These are phyloP conservation scores for Cyberlindnera xylosilytica DNA, from an alignment of 805 yeast genomes.

Conservation along the genomic window DNA sequence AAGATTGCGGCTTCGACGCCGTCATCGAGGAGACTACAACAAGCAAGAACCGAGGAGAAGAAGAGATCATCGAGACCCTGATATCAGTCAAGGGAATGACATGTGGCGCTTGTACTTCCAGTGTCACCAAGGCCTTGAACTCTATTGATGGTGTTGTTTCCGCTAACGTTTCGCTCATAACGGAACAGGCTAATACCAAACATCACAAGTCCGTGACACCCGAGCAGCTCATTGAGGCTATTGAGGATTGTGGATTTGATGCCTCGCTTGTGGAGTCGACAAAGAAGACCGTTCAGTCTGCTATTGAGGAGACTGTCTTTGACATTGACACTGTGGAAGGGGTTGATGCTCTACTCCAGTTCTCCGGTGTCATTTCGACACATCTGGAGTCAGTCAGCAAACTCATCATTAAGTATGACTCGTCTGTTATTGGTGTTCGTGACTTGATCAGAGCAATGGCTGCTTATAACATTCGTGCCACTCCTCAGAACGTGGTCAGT, in stretches of 20 bases:
- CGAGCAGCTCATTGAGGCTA: constrained; percentile 41
- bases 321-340: constrained; percentile 44
- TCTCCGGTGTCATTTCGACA: constrained; percentile 30
- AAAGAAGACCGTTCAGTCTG: neutral
- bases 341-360: constrained; percentile 35
- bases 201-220: constrained; percentile 38
- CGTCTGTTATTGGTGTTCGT: constrained; percentile 58
- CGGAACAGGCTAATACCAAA: constrained; percentile 64
- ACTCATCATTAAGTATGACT: constrained; percentile 44
- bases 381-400: constrained; percentile 11
- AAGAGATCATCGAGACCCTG: constrained; percentile 16
- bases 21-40: constrained; percentile 16
- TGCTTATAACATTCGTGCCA: constrained; percentile 52
- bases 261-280: constrained; percentile 31
- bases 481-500: constrained; percentile 44
- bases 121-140: constrained; percentile 57
- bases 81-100: constrained; percentile 27
- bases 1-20: constrained; percentile 72
- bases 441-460: constrained; percentile 51
- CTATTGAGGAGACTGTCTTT: constrained; percentile 9
- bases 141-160: constrained; percentile 46
- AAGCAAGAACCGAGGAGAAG: constrained; percentile 3
- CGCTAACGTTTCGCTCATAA: constrained; percentile 67
- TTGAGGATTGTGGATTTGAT: constrained; percentile 80
- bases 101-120: constrained; percentile 41